Evolutionary conservation across 2,329 filamentous ascomycete genomes (phyloP), one percentile per base, ranked within the genome.

Genomic region (Trichoderma simmonsii): DNA sequence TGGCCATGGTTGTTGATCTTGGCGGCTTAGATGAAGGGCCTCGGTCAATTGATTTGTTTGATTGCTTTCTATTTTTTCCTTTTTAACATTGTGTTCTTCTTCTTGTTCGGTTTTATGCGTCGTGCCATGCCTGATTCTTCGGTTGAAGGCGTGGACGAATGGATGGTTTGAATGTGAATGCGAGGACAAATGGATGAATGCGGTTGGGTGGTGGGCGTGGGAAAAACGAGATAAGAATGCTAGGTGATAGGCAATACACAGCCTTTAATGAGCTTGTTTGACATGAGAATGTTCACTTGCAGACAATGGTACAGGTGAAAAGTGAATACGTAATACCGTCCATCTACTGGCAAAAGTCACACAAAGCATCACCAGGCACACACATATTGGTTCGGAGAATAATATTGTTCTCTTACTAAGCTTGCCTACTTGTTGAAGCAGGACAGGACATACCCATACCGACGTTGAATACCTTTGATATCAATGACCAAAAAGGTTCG

Each of bases 381-480:
- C 18, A 51, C 2, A 32, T 4, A 39, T n/a, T 21, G 11, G 24
- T 68, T 59, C 18, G 48, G 30, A 66, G 28, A 71, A 64, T 15
- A 34, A n/a, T 62, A 14, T 34, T 48, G 18, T 30, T 64, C 24
- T 70, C 57, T 71, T 36, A n/a, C 43, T 65, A 39, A 34, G 18
- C 15, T 62, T 34, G 34, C 57, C 71, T 32, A 73, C 72, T 73
- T 74, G 72, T 74, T 74, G 73, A 74, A 74, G 73, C 73, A 67
- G 66, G 60, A 61, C 36, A 28, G 24, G 54, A 59, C 64, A 51
- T 60, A 59, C 39, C 59, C 36, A 62, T 66, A 60, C 71, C 61
- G 66, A 75, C 71, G 71, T 75, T 74, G 74, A 76, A 71, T 74
- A 60, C 64, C 26, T 56, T 51, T 63, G 32, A 61, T 34, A 51